Evolutionary conservation across 164 flowering plant species (phyloP).

Genomic region (Vitis cinerea): DNA sequence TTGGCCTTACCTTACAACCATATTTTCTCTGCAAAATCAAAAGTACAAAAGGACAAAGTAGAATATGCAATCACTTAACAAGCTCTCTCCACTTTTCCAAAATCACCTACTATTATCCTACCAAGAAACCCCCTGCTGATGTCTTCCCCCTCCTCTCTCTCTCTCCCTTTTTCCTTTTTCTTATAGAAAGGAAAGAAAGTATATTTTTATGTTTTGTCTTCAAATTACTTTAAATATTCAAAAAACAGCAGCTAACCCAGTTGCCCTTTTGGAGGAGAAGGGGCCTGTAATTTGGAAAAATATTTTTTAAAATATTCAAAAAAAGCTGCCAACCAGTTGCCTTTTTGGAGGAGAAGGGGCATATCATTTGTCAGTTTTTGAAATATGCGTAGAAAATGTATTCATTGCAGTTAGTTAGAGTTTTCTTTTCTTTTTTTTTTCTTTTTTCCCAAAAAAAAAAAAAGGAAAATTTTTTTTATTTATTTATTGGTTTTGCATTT

Average conservation of each 20-base stretch:
- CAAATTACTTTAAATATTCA: not conserved
- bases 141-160: constrained; percentile 12
- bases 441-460: too few relatives aligned
- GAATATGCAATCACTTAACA: constrained; percentile 23
- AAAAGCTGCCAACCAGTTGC: constrained; percentile 10
- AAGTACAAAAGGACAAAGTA: constrained; percentile 26
- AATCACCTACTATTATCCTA: constrained; percentile 38
- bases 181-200: too few relatives aligned
- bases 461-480: not conserved
- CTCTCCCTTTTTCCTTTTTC: not conserved
- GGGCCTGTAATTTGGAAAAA: too few relatives aligned
- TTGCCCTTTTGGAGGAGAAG: too few relatives aligned
- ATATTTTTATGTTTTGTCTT: not conserved
- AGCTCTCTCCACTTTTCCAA: constrained; percentile 41
- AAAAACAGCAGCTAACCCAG: not conserved
- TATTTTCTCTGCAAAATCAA: constrained; percentile 7
- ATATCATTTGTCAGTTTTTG: not conserved
- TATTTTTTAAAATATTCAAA: not conserved
- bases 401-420: not conserved
- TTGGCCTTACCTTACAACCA: not conserved
- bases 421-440: not conserved
- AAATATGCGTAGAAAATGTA: not conserved
- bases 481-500: too few relatives aligned
- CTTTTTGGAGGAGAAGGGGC: not conserved
- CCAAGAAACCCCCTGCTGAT: constrained; percentile 39